Base-by-base conservation (phyloP, 2,329 filamentous ascomycete species). In the Intubia oerlemansii region DNA sequence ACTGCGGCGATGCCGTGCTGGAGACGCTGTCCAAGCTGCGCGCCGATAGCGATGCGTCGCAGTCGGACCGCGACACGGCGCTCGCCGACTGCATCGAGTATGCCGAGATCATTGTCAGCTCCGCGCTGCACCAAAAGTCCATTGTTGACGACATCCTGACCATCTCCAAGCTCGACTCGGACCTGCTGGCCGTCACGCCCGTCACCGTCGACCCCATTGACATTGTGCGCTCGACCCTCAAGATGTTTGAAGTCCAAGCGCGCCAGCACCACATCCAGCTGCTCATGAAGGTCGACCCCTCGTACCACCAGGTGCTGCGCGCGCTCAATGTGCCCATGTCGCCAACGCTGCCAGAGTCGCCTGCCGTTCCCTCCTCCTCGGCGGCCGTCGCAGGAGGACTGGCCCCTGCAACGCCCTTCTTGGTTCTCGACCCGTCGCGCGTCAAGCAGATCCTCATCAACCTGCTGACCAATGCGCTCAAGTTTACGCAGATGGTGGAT, bases 381-480 rank as follows among this genome's bases (percentile, higher is more conserved):
- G 19, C n/a, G 7, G 17, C 25, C 2, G 8, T 22, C 3, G 30
- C 25, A 0, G n/a, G n/a, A n/a, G 5, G 11, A 3, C 17, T 27
- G 13, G 51, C 71, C 2, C 15, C 31, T 5, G 50, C 50, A 0
- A 52, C 77, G 19, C 65, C 74, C 20, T 81, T 68, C 56, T 65
- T 82, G 4, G 50, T 59, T 19, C 48, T 81, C 17, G 79, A 85
- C 43, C 72, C 78, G 0, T 75, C 71, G 11, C 62, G 78, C 15
- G 67, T 85, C 28, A 62, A 77, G 29, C 78, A 85, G 46, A 73
- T 84, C 1, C 54, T 84, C 4, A 81, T 85, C 44, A 85, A 85
- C 40, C 57, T 85, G 2, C 63, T 78, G 7, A 79, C 76, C 7
- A 85, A 85, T 41, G 75, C 77, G 0, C 71, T 85, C 46, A 85